Conservation (phyloP, 116 monocot genomes). For the Papilionanthe hybrid region DNA sequence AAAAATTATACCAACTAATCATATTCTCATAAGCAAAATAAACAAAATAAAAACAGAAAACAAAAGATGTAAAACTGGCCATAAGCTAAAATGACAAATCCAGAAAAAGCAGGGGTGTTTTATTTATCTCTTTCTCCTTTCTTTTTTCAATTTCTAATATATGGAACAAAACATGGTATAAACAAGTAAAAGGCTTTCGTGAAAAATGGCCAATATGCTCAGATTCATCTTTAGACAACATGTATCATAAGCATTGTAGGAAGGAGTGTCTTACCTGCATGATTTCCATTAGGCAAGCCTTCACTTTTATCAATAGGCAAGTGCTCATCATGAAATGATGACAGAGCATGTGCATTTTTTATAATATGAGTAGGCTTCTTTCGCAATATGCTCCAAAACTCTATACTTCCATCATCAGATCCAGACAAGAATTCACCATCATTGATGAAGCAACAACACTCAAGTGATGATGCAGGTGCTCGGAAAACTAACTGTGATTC, state of each 20-base stretch:
- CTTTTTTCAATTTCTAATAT: neutral
- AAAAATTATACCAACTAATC: too few relatives aligned
- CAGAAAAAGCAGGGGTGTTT: neutral
- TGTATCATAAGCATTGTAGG: neutral
- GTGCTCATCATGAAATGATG: conserved; percentile 8
- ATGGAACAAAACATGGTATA: neutral
- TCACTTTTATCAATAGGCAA: conserved; percentile 15
- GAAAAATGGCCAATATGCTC: neutral
- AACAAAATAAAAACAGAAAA: too few relatives aligned
- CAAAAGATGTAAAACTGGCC: too few relatives aligned
- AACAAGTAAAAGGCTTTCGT: neutral
- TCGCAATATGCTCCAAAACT: conserved; percentile 66
- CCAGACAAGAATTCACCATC: conserved; percentile 88
- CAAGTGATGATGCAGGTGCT: conserved; percentile 71
- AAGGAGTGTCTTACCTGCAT: conserved; percentile 12
- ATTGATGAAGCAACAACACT: conserved; percentile 89
- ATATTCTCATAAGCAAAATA: too few relatives aligned
- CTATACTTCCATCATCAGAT: conserved; percentile 93
- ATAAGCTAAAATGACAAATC: neutral
- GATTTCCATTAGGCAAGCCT: conserved; percentile 26
- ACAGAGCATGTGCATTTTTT: conserved; percentile 76
- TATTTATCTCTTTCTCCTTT: neutral
- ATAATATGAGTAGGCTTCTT: conserved; percentile 78
- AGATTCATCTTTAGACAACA: neutral
- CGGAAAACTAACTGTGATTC: conserved; percentile 74